Base-by-base conservation (phyloP, 2,329 filamentous ascomycete genomes). In the Aspergillus phoenicis region DNA sequence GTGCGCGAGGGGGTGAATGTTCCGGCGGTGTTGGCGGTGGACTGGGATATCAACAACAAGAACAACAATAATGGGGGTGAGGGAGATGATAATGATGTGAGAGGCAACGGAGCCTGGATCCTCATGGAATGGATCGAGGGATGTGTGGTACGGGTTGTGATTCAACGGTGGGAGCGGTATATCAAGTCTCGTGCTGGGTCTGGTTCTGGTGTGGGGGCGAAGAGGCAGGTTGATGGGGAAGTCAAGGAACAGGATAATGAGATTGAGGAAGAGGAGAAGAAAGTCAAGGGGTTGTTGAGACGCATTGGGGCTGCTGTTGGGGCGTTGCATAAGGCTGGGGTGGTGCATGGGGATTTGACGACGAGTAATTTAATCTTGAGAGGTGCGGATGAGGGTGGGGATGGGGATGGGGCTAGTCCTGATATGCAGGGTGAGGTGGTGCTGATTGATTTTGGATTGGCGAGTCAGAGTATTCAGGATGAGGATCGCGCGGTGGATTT, bases 401-500 rank as follows among this genome's bases (percentile, higher is more conserved):
- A 66, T 11, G 66, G 55, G 5, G 57, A 66, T 5, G 65, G 68
- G 17, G 66, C 62, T 45, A 63, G 62, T 49, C 71, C 69, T 0
- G 71, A 69, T 3, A 73, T 85, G 59, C 82, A 85, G 1, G 93
- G 92, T 2, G 89, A 96, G 57, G 85, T 99, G 60, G 88, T 96
- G 22, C 82, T 98, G 39, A 98, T 98, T 74, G 95, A 99, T 79
- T 96, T 99, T 72, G 95, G 95, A 0, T 85, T 99, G 20, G 93
- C 93, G 13, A 89, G 86, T 68, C 90, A 94, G 77, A 91, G 88
- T 63, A 80, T 86, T 17, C 87, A 91, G 66, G 94, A 97, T 58
- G 95, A 99, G 78, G 95, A 99, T 74, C 86, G 93, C 58, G 95
- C 95, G 0, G 95, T 99, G 41, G 95, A 99, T 80, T 78, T 99